These are phyloP conservation scores for Tricholoma saponaceum DNA, from an alignment of 768 basidiomycete species.

Conservation along the genomic window DNA sequence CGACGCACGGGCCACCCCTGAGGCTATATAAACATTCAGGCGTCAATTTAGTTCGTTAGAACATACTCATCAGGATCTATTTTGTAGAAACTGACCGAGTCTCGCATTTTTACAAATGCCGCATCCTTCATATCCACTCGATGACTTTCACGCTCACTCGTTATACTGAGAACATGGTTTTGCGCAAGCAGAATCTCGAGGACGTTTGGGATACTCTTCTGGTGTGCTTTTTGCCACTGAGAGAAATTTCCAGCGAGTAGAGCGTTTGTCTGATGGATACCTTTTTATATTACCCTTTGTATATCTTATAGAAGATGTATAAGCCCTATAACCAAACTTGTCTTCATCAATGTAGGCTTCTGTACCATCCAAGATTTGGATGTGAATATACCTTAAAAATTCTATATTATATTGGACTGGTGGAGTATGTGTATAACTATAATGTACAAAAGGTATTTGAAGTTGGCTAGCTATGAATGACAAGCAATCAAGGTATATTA, in stretches of 20 bases:
- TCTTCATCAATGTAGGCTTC: too few species aligned
- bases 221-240: conserved; percentile 15
- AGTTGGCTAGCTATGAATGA: too few species aligned
- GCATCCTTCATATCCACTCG: conserved; percentile 45
- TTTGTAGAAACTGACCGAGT: conserved; percentile 68
- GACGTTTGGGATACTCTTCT: conserved; percentile 41
- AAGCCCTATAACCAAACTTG: too few species aligned
- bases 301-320: not conserved
- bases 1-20: conserved; percentile 30
- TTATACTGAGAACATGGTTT: conserved; percentile 53
- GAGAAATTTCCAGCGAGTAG: conserved; percentile 35
- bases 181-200: conserved; percentile 37
- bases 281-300: not conserved
- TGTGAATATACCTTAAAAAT: too few species aligned
- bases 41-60: conserved; percentile 34
- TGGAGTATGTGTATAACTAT: too few species aligned
- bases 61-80: conserved; percentile 73
- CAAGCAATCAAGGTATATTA: too few species aligned
- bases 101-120: conserved; percentile 67
- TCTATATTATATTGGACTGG: too few species aligned
- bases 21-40: conserved; percentile 28
- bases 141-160: conserved; percentile 53
- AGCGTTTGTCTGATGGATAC: conserved; percentile 50
- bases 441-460: too few species aligned
- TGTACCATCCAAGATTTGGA: too few species aligned